phyloP scores from a whole-genome alignment of 768 basidiomycete species.

The Boletus huronensis region DNA sequence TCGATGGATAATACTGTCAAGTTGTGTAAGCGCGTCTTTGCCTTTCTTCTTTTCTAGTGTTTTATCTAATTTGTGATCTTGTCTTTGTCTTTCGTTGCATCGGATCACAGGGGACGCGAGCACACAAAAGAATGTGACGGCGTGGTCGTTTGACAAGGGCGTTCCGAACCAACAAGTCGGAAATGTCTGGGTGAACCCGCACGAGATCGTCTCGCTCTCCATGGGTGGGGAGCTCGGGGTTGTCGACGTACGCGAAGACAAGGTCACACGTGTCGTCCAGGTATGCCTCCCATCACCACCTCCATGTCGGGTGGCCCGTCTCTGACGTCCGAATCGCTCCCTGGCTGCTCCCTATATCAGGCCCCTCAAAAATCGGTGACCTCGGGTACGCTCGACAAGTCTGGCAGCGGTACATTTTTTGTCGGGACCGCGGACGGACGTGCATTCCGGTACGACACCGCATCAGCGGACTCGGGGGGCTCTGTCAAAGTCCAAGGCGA shows the following conservation, averaged over 20 bases:
- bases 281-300: slow-evolving; percentile 39
- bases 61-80: background rate
- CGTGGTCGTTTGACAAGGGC: slow-evolving; percentile 73
- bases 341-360: slow-evolving; percentile 33
- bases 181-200: slow-evolving; percentile 73
- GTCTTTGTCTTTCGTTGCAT: background rate
- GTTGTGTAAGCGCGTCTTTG: slow-evolving; percentile 50
- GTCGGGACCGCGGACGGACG: slow-evolving; percentile 81
- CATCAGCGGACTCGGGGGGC: slow-evolving; percentile 2
- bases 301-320: background rate
- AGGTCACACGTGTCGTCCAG: slow-evolving; percentile 57
- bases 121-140: slow-evolving; percentile 58
- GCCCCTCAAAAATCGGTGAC: slow-evolving; percentile 83
- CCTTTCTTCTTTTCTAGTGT: background rate
- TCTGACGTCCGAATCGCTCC: background rate
- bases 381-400: slow-evolving; percentile 42
- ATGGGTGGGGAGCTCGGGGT: slow-evolving; percentile 78
- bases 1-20: slow-evolving; percentile 87
- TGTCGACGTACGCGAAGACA: slow-evolving; percentile 66
- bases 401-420: slow-evolving; percentile 58
- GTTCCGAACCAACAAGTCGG: slow-evolving; percentile 83
- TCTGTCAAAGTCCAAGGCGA: slow-evolving; percentile 51
- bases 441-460: slow-evolving; percentile 56
- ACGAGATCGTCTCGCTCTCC: slow-evolving; percentile 77
- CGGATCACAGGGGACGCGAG: slow-evolving; percentile 70